phyloP scores from a whole-genome alignment of 306 rosid species.

The Dryas octopetala region DNA sequence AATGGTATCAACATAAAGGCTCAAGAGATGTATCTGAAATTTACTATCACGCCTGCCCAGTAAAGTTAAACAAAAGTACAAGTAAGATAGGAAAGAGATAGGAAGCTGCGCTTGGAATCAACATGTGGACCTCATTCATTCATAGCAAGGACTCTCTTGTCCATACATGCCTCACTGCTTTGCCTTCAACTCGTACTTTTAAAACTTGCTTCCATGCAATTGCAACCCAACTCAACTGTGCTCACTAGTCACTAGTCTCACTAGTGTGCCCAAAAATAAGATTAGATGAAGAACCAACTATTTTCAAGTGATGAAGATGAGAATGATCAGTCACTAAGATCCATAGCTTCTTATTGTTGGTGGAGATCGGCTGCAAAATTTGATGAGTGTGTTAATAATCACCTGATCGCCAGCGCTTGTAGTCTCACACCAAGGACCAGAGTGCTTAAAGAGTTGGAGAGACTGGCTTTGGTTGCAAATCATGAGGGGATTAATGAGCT shows the following conservation, averaged over 20 bases:
- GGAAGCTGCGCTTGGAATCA: background rate
- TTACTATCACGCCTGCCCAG: no score
- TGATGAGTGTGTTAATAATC: conserved; percentile 17
- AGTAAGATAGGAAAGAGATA: background rate
- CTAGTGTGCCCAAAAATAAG: no score
- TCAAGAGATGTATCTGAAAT: no score
- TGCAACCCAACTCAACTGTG: no score
- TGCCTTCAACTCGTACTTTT: no score
- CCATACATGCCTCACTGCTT: background rate
- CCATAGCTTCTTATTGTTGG: conserved; percentile 25
- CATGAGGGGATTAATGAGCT: conserved; percentile 36
- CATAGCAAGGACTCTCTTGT: background rate
- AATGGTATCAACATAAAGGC: no score
- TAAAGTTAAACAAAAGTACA: no score
- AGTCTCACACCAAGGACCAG: conserved; percentile 24
- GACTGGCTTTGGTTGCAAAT: conserved; percentile 34
- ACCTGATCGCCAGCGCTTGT: no score
- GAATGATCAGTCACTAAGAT: background rate
- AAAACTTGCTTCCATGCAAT: no score
- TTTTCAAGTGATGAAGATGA: conserved; percentile 29
- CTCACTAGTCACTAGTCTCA: no score
- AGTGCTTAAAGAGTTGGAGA: conserved; percentile 41
- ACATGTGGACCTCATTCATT: background rate
- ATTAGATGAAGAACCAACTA: conserved; percentile 23
- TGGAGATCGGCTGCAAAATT: conserved; percentile 37